Evolutionary conservation across 352 stramenopile genomes (phyloP).

Genomic region (Phytopythium aichiense): DNA sequence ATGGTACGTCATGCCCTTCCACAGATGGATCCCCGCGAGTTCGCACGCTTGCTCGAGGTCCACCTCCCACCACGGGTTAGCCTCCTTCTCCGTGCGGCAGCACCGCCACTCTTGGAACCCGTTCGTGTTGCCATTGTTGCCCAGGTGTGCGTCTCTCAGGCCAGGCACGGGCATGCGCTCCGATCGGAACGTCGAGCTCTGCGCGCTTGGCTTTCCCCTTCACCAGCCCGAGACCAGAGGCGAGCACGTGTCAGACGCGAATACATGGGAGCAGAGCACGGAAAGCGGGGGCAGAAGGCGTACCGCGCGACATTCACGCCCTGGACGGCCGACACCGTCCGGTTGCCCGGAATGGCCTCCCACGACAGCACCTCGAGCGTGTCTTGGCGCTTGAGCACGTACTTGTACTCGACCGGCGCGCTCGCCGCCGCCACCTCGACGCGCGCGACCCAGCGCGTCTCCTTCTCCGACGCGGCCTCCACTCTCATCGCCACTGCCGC

Average conservation of each 20-base stretch:
- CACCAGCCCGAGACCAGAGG: background rate
- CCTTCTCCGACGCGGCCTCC: conserved; percentile 15
- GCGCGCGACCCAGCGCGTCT: conserved; percentile 36
- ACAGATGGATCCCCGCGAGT: conserved; percentile 50
- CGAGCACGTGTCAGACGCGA: background rate
- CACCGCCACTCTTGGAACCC: conserved; percentile 68
- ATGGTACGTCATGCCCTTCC: conserved; percentile 73
- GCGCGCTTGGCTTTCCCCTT: conserved; percentile 27
- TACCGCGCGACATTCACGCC: conserved; percentile 56
- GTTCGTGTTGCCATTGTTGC: conserved; percentile 65
- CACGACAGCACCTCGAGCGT: conserved; percentile 51
- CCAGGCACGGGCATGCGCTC: conserved; percentile 34
- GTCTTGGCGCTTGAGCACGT: conserved; percentile 42
- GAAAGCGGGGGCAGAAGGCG: conserved; percentile 9
- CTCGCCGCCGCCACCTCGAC: conserved; percentile 22
- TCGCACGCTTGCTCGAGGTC: conserved; percentile 35
- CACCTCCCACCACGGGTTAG: conserved; percentile 69
- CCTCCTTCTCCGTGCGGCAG: conserved; percentile 51
- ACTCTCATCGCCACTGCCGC: conserved; percentile 46
- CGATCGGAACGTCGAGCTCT: conserved; percentile 59
- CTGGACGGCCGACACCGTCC: conserved; percentile 41
- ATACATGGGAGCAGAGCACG: background rate
- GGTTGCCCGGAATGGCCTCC: conserved; percentile 69
- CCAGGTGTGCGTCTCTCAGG: conserved; percentile 33
- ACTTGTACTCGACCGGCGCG: conserved; percentile 75